Conservation (phyloP, 148 eudicot genomes). For the Rheum nobile region DNA sequence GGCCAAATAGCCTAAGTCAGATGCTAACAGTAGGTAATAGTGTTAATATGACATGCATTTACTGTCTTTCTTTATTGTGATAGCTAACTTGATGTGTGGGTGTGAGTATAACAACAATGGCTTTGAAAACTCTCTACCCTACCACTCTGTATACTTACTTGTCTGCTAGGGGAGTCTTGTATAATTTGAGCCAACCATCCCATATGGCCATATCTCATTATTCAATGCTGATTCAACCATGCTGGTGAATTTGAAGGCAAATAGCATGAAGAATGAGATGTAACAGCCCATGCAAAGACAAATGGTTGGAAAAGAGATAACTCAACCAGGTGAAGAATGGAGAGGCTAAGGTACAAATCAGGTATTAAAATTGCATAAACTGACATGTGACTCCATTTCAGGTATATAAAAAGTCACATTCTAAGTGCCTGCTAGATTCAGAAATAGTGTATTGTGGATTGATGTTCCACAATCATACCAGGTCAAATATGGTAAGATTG, state of each 20-base stretch:
- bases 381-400: background rate
- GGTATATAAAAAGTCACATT: background rate
- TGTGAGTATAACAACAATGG: conserved; percentile 1
- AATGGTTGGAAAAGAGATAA: background rate
- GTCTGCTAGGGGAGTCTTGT: background rate
- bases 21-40: background rate
- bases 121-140: conserved; percentile 2
- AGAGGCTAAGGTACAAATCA: background rate
- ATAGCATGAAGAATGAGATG: conserved; percentile 8
- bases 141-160: background rate
- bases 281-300: conserved; percentile 7
- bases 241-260: conserved; percentile 4
- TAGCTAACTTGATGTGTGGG: background rate
- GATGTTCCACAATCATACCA: background rate
- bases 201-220: conserved; percentile 2
- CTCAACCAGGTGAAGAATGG: background rate
- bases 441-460: background rate
- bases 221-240: conserved; percentile 2
- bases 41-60: background rate
- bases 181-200: background rate
- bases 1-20: background rate
- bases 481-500: background rate
- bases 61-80: background rate
- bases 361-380: background rate
- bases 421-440: background rate